Percentiles rank a stretch among this genome's conserved stretches.
Evolutionary conservation across 2,329 filamentous ascomycete genomes (phyloP).

Genomic region (Chaetomium sp.): DNA sequence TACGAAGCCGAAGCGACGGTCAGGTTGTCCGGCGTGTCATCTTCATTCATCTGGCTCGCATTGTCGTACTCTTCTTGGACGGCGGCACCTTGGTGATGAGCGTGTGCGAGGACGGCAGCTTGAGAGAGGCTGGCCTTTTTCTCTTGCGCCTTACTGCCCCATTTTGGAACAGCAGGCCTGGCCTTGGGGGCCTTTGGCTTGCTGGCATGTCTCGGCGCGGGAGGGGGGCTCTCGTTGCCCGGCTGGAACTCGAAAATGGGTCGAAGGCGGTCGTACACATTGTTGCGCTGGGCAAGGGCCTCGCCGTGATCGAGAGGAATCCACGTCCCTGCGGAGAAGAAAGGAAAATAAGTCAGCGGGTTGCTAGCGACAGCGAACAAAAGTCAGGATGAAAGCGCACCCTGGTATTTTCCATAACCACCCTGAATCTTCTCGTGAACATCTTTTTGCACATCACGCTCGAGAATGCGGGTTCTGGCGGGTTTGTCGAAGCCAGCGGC

Average conservation of each 20-base stretch:
- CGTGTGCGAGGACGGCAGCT: conserved; percentile 19
- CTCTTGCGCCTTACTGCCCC: conserved; percentile 35
- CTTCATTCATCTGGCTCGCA: conserved; percentile 57
- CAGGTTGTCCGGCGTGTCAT: conserved; percentile 75
- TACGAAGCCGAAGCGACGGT: conserved; percentile 81
- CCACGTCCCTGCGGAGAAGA: conserved; percentile 67
- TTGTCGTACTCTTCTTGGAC: conserved; percentile 59
- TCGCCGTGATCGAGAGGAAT: conserved; percentile 81
- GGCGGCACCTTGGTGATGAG: conserved; percentile 23
- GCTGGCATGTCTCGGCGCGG: conserved; percentile 85
- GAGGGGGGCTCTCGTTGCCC: conserved; percentile 81
- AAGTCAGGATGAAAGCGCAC: conserved; percentile 35
- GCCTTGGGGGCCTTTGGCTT: conserved; percentile 70
- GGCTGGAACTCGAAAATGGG: conserved; percentile 86
- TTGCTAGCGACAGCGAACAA: neutral
- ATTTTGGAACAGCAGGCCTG: conserved; percentile 58
- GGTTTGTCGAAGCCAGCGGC: conserved; percentile 97
- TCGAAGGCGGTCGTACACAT: conserved; percentile 72
- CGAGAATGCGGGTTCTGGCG: conserved; percentile 85
- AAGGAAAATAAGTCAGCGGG: neutral
- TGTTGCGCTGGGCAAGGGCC: conserved; percentile 77
- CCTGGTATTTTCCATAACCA: conserved; percentile 98
- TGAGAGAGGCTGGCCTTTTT: conserved; percentile 15
- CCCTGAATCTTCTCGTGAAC: conserved; percentile 97
- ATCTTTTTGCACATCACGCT: conserved; percentile 94